Percentiles rank a stretch among this genome's conserved stretches.
phyloP scores from a whole-genome alignment of 2,329 filamentous ascomycete genomes.

The Dothideomycetes sp. region DNA sequence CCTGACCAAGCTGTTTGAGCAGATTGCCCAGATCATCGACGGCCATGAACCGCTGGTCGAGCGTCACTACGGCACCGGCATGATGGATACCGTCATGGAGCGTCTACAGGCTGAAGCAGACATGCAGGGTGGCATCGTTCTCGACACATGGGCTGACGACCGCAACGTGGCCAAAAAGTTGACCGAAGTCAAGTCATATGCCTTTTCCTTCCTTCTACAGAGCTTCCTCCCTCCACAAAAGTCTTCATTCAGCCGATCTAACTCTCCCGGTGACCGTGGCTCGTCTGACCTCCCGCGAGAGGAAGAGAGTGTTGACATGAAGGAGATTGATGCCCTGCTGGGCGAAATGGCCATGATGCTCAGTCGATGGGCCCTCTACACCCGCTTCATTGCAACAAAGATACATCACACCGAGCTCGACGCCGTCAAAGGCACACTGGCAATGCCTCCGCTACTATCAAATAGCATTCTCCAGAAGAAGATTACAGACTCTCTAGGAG shows the following conservation, averaged over 20 bases:
- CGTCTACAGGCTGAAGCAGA: conserved; percentile 88
- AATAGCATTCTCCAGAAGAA: conserved; percentile 76
- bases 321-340: conserved; percentile 78
- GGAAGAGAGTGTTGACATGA: conserved; percentile 93
- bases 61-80: conserved; percentile 81
- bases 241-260: conserved; percentile 50
- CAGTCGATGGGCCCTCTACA: conserved; percentile 84
- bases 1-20: conserved; percentile 86
- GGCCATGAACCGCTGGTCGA: conserved; percentile 84
- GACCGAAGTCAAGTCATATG: conserved; percentile 94
- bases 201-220: conserved; percentile 92
- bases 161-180: conserved; percentile 72
- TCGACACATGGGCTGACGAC: conserved; percentile 94
- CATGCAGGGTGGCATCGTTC: conserved; percentile 86
- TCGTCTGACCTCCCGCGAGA: conserved; percentile 56
- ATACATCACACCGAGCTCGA: conserved; percentile 31
- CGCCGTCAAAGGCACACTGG: conserved; percentile 29
- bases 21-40: conserved; percentile 94
- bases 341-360: conserved; percentile 89
- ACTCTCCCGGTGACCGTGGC: conserved; percentile 54
- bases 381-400: conserved; percentile 77
- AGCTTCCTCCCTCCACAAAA: conserved; percentile 73
- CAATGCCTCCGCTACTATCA: conserved; percentile 60
- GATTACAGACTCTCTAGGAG: conserved; percentile 59
- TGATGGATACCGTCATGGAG: conserved; percentile 92